Conservation (phyloP, 495 filamentous ascomycete genomes). For the Penicillium simplicissimum region DNA sequence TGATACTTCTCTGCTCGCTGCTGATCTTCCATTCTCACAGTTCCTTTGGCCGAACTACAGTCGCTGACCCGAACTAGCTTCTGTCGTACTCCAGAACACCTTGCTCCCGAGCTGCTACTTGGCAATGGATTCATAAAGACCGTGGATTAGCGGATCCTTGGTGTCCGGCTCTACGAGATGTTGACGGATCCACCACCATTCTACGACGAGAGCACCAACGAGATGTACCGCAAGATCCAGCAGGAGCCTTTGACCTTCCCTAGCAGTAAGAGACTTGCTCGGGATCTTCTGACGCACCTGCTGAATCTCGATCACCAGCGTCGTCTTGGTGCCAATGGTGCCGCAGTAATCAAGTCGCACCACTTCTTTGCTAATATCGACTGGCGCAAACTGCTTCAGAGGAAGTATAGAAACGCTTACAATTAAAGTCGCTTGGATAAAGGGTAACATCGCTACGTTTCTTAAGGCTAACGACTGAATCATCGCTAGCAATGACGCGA, state of each 20-base stretch:
- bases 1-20: too few relatives aligned
- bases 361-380: constrained; percentile 99
- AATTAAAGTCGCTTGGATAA: too few relatives aligned
- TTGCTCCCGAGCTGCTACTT: constrained; percentile 90
- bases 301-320: constrained; percentile 82
- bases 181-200: constrained; percentile 95
- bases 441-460: too few relatives aligned
- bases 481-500: too few relatives aligned
- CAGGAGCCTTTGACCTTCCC: constrained; percentile 89
- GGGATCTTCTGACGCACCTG: constrained; percentile 83
- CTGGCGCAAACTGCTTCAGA: constrained; percentile 94
- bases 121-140: constrained; percentile 98
- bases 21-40: too few relatives aligned
- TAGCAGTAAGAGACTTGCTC: constrained; percentile 77
- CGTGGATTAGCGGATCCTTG: constrained; percentile 99
- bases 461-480: too few relatives aligned
- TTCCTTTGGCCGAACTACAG: too few relatives aligned
- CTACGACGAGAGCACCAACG: constrained; percentile 98
- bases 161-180: constrained; percentile 98
- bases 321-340: constrained; percentile 87
- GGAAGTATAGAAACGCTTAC: constrained; percentile 64
- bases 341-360: constrained; percentile 97
- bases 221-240: constrained; percentile 99
- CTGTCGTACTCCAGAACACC: constrained; percentile 97
- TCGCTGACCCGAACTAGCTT: constrained; percentile 58